Evolutionary conservation across 2,329 filamentous ascomycete species (phyloP), one percentile per base, ranked within the genome.

Genomic region (Arthrinium phaeospermum): DNA sequence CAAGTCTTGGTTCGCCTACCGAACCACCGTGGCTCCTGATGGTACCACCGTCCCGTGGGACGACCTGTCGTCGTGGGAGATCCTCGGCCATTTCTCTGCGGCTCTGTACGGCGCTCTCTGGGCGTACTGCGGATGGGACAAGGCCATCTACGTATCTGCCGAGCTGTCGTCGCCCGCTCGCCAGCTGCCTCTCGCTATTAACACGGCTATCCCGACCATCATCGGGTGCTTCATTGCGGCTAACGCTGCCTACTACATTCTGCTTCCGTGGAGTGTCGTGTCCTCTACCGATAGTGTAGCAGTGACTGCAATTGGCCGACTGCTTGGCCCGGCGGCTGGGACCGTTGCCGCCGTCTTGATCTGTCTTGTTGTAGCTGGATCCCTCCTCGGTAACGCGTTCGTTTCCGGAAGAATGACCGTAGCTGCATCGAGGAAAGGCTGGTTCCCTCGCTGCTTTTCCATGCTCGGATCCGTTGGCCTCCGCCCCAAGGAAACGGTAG

Each of bases 111-210:
- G 87, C 0, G 89, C 88, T 0, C 77, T 92, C 0, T 92, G 90
- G 90, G 90, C 88, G 0, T 92, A 91, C 73, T 90, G 88, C 0
- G 90, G 90, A 0, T 92, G 90, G 90, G 90, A 92, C 71, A 91
- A 91, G 81, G 88, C 87, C 4, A 86, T 89, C 69, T 90, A 90
- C 75, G 82, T 90, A 67, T 85, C 87, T 0, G 85, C 87, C 0
- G 88, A 90, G 76, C 83, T 90, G 8, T 85, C 83, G 0, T 77
- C 83, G 0, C 88, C 88, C 0, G 85, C 84, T 0, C 83, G 82
- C 24, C 88, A 90, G 75, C 84, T 92, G 0, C 90, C 90, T 0
- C 85, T 88, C 2, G 89, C 90, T 3, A 90, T 92, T 78, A 90
- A 91, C 78, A 86, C 86, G 0, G 88, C 90, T 0, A 85, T 91